Base-by-base conservation (phyloP, 140 eudicot genomes). In the Flaveria floridana region DNA sequence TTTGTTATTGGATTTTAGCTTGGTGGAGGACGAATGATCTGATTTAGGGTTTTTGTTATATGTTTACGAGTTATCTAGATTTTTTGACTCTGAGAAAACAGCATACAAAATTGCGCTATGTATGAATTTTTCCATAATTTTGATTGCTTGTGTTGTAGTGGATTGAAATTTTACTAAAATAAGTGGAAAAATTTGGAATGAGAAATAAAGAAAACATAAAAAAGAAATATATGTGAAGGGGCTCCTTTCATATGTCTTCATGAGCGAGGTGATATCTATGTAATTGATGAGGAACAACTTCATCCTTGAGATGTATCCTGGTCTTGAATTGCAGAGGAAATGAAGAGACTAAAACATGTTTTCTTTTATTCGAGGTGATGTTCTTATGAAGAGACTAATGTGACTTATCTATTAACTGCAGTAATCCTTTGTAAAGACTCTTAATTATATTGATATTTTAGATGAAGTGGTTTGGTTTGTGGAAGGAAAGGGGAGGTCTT, bases 51-150 rank as follows among this genome's bases (percentile, higher is more conserved):
- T 68, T 42, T 42, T 18, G 47, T 51, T 37, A 23, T 21, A 2
- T 53, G 28, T 46, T 39, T 19, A 72, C 77, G 14, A 71, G 44
- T 6, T 71, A 52, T 52, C 75, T 51, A 16, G 51, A 71, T 71
- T 30, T 42, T 7, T 42, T 2, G 62, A 23, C 19, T 10, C 3
- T 5, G 41, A 34, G 26, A 55, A 23, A 23, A 18, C 62, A 53
- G 25, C n/a, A 1, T 51, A 51, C 57, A 15, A 51, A 51, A 15
- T 6, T 51, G 2, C 39, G 18, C 14, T 30, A 61, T 56, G 16
- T 23, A 21, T 58, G 58, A 42, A 7, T 46, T 64, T 64, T 65
- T 50, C 5, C 57, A 20, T 39, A 34, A 55, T 68, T 67, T 41
- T 41, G 48, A n/a, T 52, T 56, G 69, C 19, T 56, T 67, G 56